Conservation (phyloP, 1,139 yeast species). For the Saccharomycopsis hybrid region DNA sequence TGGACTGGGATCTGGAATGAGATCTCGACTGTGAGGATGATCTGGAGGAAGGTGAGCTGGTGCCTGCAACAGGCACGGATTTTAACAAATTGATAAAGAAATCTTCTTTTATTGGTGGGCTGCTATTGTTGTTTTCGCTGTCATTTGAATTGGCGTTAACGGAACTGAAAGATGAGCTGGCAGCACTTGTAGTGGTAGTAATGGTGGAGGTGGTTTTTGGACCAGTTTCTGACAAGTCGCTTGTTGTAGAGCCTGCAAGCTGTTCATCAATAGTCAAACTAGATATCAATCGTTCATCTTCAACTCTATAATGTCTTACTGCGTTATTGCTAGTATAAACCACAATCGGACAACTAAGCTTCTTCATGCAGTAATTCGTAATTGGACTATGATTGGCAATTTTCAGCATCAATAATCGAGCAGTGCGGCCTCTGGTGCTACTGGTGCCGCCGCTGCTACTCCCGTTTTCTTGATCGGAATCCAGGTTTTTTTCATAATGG, state of each 20-base stretch:
- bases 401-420: too few species aligned
- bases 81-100: slow-evolving; percentile 3
- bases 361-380: slow-evolving; percentile 15
- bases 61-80: slow-evolving; percentile 1
- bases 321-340: slow-evolving; percentile 9
- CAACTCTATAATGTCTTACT: neutral
- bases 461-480: neutral
- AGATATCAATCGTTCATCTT: neutral
- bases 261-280: slow-evolving; percentile 3
- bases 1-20: neutral
- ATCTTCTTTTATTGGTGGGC: neutral
- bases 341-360: slow-evolving; percentile 16
- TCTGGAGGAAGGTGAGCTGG: neutral
- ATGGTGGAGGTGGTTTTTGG: neutral
- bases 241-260: neutral
- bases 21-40: neutral
- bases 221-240: too few species aligned
- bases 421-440: too few species aligned
- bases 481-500: slow-evolving; percentile 8
- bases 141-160: neutral
- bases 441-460: neutral
- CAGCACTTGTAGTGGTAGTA: too few species aligned
- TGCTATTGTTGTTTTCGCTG: too few species aligned
- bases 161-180: neutral
- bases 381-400: slow-evolving; percentile 5